Evolutionary conservation across 1,284 basidiomycete species (phyloP), one percentile per base, ranked within the genome.

Genomic region (Takashimella tepidaria): DNA sequence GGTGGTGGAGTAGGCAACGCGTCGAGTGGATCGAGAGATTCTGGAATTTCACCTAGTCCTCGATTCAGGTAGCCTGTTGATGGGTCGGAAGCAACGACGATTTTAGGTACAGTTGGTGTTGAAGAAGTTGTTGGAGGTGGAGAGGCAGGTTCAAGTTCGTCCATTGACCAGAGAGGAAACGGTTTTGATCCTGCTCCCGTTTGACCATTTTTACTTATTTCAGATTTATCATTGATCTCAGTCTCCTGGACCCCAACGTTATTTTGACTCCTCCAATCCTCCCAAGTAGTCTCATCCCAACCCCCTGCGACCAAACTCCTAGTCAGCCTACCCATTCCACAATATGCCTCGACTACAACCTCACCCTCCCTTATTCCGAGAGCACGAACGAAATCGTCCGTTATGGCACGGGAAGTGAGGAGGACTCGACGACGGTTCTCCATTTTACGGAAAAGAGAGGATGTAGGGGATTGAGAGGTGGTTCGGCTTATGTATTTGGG

Each of bases 311-410:
- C 49, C 21, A 74, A 53, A 43, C 65, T 56, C 22, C 72, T 55
- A 1, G 70, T 72, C 20, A 70, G 37, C 8, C 37, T 40, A 8
- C 72, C 72, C 0, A 53, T 45, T 3, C 67, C 65, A 10, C 57
- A 27, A 52, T 66, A 72, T 0, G 59, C 57, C 20, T 74, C 72
- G 5, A 74, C 49, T 2, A 74, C 55, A 2, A 74, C 61, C 51
- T 74, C 70, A 41, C 58, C 55, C 19, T 57, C 16, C 3, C 67
- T 54, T 2, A 73, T 41, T 1, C 58, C 53, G 1, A 74, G 55
- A 2, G 66, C 57, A 25, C 62, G 61, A 13, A 70, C 70, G 44
- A 70, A 70, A n/a, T 60, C 31, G 56, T 73, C 63, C 10, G 52
- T 44, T 3, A 69, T 43, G 1, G 50, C 25, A 5, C 50, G 57